Evolutionary conservation across 768 basidiomycete species (phyloP).

Genomic region (Aureoboletus auriporus): DNA sequence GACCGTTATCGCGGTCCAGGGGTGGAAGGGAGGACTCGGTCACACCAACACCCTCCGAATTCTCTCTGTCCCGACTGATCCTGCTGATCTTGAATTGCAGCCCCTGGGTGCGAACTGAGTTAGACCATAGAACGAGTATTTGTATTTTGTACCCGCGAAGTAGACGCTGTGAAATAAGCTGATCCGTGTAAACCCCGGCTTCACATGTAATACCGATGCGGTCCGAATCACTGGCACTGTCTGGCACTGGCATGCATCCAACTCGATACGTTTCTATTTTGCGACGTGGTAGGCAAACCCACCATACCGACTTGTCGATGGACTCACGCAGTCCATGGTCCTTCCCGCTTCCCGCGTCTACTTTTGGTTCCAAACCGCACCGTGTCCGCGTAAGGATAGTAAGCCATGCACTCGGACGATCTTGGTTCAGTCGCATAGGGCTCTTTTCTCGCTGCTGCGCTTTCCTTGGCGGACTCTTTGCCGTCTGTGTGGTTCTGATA

Average conservation of each 20-base stretch:
- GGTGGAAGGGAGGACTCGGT: conserved; percentile 98
- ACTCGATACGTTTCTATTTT: conserved; percentile 8
- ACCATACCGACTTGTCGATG: conserved; percentile 2
- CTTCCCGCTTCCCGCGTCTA: conserved; percentile 54
- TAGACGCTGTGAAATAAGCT: conserved; percentile 11
- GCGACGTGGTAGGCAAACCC: neutral
- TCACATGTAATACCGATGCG: neutral
- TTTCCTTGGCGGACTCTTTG: conserved; percentile 48
- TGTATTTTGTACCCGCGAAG: neutral
- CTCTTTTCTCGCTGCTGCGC: conserved; percentile 50
- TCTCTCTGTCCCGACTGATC: conserved; percentile 77
- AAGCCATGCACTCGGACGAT: conserved; percentile 38
- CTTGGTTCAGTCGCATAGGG: conserved; percentile 51
- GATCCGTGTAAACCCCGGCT: neutral
- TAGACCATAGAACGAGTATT: conserved; percentile 3
- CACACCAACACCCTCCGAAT: conserved; percentile 92
- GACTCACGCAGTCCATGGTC: conserved; percentile 43
- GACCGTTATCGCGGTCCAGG: conserved; percentile 93
- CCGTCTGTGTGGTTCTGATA: conserved; percentile 41
- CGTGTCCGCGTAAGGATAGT: conserved; percentile 57
- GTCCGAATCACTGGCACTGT: neutral
- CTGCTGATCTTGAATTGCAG: conserved; percentile 73
- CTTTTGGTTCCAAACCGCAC: conserved; percentile 49
- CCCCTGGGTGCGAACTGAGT: conserved; percentile 39
- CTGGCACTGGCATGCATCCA: neutral